These are phyloP conservation scores for Mikania micrantha DNA, from an alignment of 129 eudicot species.

Conservation along the genomic window DNA sequence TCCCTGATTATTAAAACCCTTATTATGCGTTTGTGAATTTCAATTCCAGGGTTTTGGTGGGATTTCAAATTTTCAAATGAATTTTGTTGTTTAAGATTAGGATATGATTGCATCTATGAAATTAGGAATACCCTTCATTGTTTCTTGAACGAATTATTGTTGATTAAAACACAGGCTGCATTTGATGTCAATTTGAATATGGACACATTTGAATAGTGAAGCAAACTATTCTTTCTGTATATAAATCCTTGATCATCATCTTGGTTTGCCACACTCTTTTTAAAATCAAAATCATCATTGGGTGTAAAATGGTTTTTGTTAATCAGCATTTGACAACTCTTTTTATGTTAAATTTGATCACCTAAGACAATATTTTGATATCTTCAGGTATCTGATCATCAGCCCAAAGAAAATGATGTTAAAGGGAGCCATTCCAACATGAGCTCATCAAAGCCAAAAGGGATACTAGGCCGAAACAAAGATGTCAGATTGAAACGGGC, in stretches of 20 bases:
- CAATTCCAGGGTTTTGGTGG: not conserved
- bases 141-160: not conserved
- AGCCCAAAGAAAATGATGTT: slow-evolving; percentile 32
- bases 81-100: not conserved
- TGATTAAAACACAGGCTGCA: not conserved
- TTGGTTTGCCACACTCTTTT: no score
- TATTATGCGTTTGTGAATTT: not conserved
- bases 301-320: slow-evolving; percentile 7
- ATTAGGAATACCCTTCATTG: not conserved
- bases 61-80: not conserved
- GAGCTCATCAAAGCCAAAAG: slow-evolving; percentile 42
- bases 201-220: no score
- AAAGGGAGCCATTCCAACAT: slow-evolving; percentile 19
- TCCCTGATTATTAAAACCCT: not conserved
- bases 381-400: slow-evolving; percentile 40
- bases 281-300: no score
- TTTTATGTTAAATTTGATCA: not conserved
- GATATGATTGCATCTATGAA: not conserved
- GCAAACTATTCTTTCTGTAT: not conserved
- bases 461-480: slow-evolving; percentile 32
- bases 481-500: slow-evolving; percentile 36
- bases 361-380: not conserved
- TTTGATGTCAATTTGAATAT: not conserved
- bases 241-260: not conserved
- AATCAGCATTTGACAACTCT: not conserved